Conservation (phyloP, 2,329 filamentous ascomycete species). For the Pyrenophora tritici-repentis region DNA sequence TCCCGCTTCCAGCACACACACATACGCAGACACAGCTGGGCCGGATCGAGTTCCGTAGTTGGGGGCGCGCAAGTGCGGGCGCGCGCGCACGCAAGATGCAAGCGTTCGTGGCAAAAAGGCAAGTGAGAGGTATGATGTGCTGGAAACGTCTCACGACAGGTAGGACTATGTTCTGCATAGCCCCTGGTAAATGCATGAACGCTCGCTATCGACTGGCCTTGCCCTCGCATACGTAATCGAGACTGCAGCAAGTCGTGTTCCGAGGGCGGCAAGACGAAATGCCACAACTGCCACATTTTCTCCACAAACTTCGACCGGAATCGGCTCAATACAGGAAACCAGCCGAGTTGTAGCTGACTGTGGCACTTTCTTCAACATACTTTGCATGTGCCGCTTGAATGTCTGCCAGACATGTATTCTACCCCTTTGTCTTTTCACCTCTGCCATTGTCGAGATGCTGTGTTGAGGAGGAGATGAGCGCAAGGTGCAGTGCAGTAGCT, state of each 20-base stretch:
- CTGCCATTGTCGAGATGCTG: neutral
- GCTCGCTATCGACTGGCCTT: constrained; percentile 8
- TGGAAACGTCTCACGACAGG: constrained; percentile 13
- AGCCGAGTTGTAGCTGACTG: constrained; percentile 18
- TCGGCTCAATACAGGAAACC: neutral
- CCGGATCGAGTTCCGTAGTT: constrained; percentile 35
- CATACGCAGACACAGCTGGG: constrained; percentile 9
- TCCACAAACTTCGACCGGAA: neutral
- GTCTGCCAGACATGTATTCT: neutral
- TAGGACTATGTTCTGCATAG: constrained; percentile 14
- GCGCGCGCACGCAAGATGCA: constrained; percentile 11
- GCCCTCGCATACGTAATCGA: constrained; percentile 11
- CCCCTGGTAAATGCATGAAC: constrained; percentile 12
- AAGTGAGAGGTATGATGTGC: constrained; percentile 13
- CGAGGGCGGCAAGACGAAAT: constrained; percentile 4
- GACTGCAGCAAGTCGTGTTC: constrained; percentile 2
- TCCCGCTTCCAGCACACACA: constrained; percentile 23
- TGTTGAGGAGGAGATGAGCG: constrained; percentile 33
- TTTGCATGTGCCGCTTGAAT: constrained; percentile 7
- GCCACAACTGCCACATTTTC: neutral
- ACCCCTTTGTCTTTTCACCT: neutral
- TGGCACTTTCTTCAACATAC: constrained; percentile 6
- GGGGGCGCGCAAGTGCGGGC: neutral
- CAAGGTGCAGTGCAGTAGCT: constrained; percentile 24
- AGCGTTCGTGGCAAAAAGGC: constrained; percentile 13